Percentiles rank a stretch among this genome's conserved stretches.
Evolutionary conservation across 495 filamentous ascomycete species (phyloP).

Genomic region (Penicillium robsamsonii): DNA sequence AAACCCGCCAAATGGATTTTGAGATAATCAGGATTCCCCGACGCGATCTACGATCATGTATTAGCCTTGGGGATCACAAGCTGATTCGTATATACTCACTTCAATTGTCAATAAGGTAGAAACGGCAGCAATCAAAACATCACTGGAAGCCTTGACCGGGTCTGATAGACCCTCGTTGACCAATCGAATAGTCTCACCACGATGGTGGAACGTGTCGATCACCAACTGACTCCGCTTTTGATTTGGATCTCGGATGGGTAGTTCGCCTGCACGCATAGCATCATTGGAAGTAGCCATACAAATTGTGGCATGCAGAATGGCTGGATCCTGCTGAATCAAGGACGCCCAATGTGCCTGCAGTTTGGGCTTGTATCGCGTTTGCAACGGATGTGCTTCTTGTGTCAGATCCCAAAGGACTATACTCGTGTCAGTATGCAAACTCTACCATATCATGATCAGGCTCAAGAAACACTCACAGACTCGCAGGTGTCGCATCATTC

Average conservation of each 20-base stretch:
- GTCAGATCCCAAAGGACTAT: conserved; percentile 45
- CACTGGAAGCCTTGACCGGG: conserved; percentile 43
- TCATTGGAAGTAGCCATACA: conserved; percentile 45
- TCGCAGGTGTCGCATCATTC: conserved; percentile 44
- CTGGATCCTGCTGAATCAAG: conserved; percentile 41
- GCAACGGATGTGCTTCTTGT: conserved; percentile 42
- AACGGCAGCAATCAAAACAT: conserved; percentile 47
- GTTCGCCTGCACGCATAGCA: conserved; percentile 38
- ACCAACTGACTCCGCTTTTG: conserved; percentile 37
- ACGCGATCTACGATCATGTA: conserved; percentile 37
- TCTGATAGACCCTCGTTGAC: conserved; percentile 47
- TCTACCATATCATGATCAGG: background rate
- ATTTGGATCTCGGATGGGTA: conserved; percentile 39
- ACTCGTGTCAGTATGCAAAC: conserved; percentile 14
- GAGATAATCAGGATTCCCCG: conserved; percentile 45
- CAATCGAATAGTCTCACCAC: conserved; percentile 47
- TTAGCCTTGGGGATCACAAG: background rate
- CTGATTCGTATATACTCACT: conserved; percentile 25
- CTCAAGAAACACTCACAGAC: conserved; percentile 31
- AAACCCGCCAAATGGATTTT: conserved; percentile 49
- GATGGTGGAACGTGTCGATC: conserved; percentile 45
- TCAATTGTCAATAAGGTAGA: conserved; percentile 47
- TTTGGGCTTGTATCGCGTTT: conserved; percentile 38
- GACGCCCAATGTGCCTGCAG: conserved; percentile 43
- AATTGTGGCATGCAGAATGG: conserved; percentile 43